Evolutionary conservation across 2,329 filamentous ascomycete species (phyloP).

Genomic region (Rhynchosporium agropyri): DNA sequence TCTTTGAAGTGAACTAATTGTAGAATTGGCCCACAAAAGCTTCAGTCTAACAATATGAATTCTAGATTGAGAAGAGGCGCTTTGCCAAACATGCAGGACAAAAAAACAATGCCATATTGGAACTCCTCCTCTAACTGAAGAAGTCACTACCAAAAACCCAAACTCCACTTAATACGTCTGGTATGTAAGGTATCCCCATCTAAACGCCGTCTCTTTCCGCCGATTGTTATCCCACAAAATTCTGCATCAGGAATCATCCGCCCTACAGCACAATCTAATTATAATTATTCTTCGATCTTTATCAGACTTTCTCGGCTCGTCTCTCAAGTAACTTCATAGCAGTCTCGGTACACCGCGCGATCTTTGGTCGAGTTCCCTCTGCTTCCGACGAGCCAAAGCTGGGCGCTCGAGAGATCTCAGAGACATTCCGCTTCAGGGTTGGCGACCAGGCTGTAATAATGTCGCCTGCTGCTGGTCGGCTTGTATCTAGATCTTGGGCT

Average conservation of each 20-base stretch:
- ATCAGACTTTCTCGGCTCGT: slow-evolving; percentile 39
- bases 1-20: too few relatives aligned
- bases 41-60: background rate
- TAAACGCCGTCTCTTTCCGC: slow-evolving; percentile 21
- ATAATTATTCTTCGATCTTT: background rate
- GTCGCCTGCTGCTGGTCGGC: slow-evolving; percentile 50
- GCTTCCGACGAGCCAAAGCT: slow-evolving; percentile 48
- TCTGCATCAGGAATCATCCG: background rate
- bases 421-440: slow-evolving; percentile 53
- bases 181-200: slow-evolving; percentile 12
- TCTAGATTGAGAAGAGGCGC: slow-evolving; percentile 1
- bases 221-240: background rate
- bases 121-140: slow-evolving; percentile 1
- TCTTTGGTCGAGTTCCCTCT: slow-evolving; percentile 36
- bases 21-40: too few relatives aligned
- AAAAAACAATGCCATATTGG: background rate
- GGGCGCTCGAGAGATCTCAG: slow-evolving; percentile 54
- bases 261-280: slow-evolving; percentile 29
- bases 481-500: slow-evolving; percentile 14
- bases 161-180: slow-evolving; percentile 16
- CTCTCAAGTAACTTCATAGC: slow-evolving; percentile 36
- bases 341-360: slow-evolving; percentile 33
- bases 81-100: background rate
- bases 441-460: slow-evolving; percentile 42
- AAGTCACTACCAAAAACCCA: slow-evolving; percentile 6